Base-by-base conservation (phyloP, 23 red algal species). In the Gracilariopsis chorda region DNA sequence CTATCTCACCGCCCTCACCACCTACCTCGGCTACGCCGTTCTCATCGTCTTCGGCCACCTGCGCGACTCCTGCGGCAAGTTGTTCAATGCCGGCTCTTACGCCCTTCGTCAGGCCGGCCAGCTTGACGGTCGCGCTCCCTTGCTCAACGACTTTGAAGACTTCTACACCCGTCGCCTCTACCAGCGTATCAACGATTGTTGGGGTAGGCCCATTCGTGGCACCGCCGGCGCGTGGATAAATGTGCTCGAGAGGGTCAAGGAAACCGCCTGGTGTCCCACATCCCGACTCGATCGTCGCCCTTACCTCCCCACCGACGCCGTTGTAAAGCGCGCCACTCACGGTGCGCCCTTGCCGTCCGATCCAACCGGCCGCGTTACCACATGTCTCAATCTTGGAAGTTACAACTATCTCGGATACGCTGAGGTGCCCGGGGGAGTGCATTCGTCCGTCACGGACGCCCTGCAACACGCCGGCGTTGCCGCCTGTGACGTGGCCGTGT, bases 401-500 rank as follows among this genome's bases (percentile, higher is more conserved):
- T 99, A 99, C 56, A 99, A 99, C 52, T 99, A 99, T 58, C 88
- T 99, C 36, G 97, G 97, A 5, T 99, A 96, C 64, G 97, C 78
- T 21, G 97, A 99, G 89, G 91, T 99, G 29, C 97, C 97, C 29
- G 97, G 97, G 45, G 97, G 97, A 16, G 90, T 99, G 5, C 90
- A 95, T 64, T 21, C 29, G 10, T 76, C 83, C 24, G 94, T 96
- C 47, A 76, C 81, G 0, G 71, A 96, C 39, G 91, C 84, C n/a
- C 45, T 99, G 29, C 64, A 84, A 29, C 17, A 45, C 9, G 94
- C 83, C 29, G 97, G 97, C 35, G 78, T 99, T 16, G 70, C 71
- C 36, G 62, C 85, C 17, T 92, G 94, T 63, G 88, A 88, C 42
- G 80, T 92, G 27, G 39, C 88, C 20, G 59, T 83, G 32, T 92